Evolutionary conservation across 768 basidiomycete genomes (phyloP), one percentile per base, ranked within the genome.

Genomic region (Ramaria sp.): DNA sequence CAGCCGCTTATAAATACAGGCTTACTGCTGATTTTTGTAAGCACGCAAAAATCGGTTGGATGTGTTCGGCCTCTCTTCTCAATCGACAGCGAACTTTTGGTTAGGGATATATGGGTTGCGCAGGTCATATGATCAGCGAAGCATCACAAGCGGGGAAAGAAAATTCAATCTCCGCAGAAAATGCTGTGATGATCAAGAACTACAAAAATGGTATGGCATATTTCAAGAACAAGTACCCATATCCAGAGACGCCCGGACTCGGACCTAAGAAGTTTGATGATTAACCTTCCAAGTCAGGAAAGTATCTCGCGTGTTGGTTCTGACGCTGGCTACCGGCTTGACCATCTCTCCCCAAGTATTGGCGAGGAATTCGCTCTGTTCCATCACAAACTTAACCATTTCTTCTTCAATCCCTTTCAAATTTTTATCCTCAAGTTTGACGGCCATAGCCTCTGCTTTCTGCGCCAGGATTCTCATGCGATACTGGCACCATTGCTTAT

Each of bases 401-500:
- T 53, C 51, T 13, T 53, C 51, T 22, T 52, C 57, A 12, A 58
- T 41, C 24, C 20, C 31, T 37, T 17, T 13, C 27, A 11, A 27
- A 24, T 45, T 31, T 22, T 17, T 19, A 30, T 33, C 41, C n/a
- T 34, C 15, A 9, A 53, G 27, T 24, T 58, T 31, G 24, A 4
- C 34, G 19, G 42, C 42, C 49, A 52, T 12, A 13, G 38, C 41
- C 19, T 57, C 46, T 24, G 50, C 50, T n/a, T 52, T 42, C 47
- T 27, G 31, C 10, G 57, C 33, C 15, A 58, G 37, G 17, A 58
- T 20, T 19, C 31, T 41, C 49, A 58, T n/a, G 4, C 57, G 50
- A 42, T 58, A 58, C 30, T 58, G 51, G 39, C 49, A 53, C 57
- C 57, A 58, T 43, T 58, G 57, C 9, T 41, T 37, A 31, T 58